Evolutionary conservation across 495 filamentous ascomycete genomes (phyloP).

Genomic region (Aspergillus nidulans): DNA sequence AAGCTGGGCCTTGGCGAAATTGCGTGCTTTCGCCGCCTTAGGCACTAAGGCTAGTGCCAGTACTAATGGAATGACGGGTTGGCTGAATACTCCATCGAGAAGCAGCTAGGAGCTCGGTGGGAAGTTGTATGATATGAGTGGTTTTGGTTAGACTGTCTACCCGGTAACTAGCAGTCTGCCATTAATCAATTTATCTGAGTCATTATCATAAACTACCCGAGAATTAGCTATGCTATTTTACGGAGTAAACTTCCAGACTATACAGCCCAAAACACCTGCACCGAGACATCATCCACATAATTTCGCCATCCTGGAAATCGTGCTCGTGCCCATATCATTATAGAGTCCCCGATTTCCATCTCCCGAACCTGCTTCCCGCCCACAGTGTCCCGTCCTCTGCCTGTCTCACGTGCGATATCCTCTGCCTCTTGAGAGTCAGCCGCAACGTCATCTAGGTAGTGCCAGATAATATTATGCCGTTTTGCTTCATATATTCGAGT

Average conservation of each 20-base stretch:
- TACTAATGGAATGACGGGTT: too few relatives aligned
- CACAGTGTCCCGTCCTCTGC: constrained; percentile 51
- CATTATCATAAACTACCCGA: too few relatives aligned
- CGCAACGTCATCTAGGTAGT: constrained; percentile 42
- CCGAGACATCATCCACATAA: constrained; percentile 47
- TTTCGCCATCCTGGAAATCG: constrained; percentile 63
- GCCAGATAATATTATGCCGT: constrained; percentile 54
- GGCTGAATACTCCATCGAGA: too few relatives aligned
- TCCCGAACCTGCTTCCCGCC: constrained; percentile 53
- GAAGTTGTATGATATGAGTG: too few relatives aligned
- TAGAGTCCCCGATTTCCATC: constrained; percentile 58
- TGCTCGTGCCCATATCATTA: constrained; percentile 61
- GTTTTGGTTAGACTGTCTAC: neutral
- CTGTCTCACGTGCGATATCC: constrained; percentile 32
- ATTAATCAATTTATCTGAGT: too few relatives aligned
- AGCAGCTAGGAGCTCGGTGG: too few relatives aligned
- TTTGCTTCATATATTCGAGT: constrained; percentile 27
- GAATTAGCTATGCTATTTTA: too few relatives aligned
- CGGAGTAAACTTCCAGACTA: too few relatives aligned
- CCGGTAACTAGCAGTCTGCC: too few relatives aligned
- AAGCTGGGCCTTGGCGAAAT: constrained; percentile 35
- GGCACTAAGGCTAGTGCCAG: neutral
- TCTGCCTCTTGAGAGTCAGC: constrained; percentile 43
- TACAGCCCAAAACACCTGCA: constrained; percentile 61
- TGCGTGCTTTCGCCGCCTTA: constrained; percentile 31